Evolutionary conservation across 805 yeast genomes (phyloP).

Genomic region (Wickerhamiella slavikovae): DNA sequence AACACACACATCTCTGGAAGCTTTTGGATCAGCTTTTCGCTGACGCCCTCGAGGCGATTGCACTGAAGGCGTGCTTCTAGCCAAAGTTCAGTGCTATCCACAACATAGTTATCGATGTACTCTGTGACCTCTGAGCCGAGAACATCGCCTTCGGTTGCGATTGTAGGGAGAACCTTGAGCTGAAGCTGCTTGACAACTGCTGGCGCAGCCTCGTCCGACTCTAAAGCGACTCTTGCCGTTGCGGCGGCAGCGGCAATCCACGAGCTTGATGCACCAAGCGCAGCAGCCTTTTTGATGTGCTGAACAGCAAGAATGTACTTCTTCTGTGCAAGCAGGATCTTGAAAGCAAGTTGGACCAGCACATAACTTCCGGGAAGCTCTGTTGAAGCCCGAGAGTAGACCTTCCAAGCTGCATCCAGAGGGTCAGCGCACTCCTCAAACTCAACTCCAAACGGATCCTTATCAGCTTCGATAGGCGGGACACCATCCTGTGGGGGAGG

Average conservation of each 20-base stretch:
- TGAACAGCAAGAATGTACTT: conserved; percentile 34
- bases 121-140: conserved; percentile 8
- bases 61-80: too few relatives aligned
- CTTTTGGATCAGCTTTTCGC: too few relatives aligned
- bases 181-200: conserved; percentile 22
- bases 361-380: conserved; percentile 14
- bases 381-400: conserved; percentile 20
- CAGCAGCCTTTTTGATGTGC: conserved; percentile 26
- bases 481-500: conserved; percentile 5
- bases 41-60: too few relatives aligned
- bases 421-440: conserved; percentile 20
- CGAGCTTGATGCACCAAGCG: conserved; percentile 16
- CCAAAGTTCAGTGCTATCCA: too few relatives aligned
- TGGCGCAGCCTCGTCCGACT: conserved; percentile 22
- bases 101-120: conserved; percentile 11
- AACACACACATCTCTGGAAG: too few relatives aligned
- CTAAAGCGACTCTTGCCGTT: conserved; percentile 17
- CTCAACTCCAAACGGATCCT: conserved; percentile 31
- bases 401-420: conserved; percentile 23
- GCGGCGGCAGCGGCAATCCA: conserved; percentile 17
- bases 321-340: conserved; percentile 23
- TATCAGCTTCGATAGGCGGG: conserved; percentile 6
- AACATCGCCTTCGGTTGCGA: conserved; percentile 11
- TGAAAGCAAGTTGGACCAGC: conserved; percentile 27
- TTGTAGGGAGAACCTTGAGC: conserved; percentile 11